Conservation (phyloP, 768 basidiomycete genomes). For the Russula dissimulans region DNA sequence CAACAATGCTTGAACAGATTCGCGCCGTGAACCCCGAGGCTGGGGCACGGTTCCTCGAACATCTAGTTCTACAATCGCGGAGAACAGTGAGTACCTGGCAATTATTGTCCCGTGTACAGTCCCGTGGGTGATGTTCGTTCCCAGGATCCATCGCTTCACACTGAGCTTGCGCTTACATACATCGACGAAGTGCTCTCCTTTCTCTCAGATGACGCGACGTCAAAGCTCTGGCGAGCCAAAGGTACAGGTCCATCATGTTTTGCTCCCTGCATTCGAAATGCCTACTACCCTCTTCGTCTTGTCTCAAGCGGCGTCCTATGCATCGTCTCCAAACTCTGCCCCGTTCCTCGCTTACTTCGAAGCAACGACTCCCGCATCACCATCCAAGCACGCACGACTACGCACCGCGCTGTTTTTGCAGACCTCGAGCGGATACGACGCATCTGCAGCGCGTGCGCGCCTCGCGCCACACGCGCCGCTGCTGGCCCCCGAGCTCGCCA, state of each 20-base stretch:
- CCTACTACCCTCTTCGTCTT: background rate
- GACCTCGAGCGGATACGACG: conserved; percentile 62
- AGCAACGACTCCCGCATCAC: conserved; percentile 74
- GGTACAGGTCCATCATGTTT: background rate
- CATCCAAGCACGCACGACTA: conserved; percentile 61
- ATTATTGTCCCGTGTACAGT: background rate
- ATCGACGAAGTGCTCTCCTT: conserved; percentile 7
- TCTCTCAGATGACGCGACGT: conserved; percentile 22
- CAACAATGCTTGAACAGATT: conserved; percentile 46
- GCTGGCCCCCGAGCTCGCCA: conserved; percentile 64
- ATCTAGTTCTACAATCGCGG: conserved; percentile 63
- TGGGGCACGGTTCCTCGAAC: conserved; percentile 67
- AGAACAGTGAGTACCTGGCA: conserved; percentile 38
- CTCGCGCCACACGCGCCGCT: conserved; percentile 42
- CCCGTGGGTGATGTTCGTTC: background rate
- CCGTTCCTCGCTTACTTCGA: conserved; percentile 70
- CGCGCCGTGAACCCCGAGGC: conserved; percentile 47
- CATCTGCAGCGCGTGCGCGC: conserved; percentile 34
- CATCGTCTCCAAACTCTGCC: conserved; percentile 23
- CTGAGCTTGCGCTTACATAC: conserved; percentile 33
- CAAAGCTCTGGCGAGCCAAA: conserved; percentile 19
- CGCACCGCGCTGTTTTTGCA: conserved; percentile 76
- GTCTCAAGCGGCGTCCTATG: conserved; percentile 23
- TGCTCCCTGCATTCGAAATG: background rate
- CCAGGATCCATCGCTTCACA: conserved; percentile 57